These are phyloP conservation scores for Albatrellus ellisii DNA, from an alignment of 768 basidiomycete genomes.

Conservation along the genomic window DNA sequence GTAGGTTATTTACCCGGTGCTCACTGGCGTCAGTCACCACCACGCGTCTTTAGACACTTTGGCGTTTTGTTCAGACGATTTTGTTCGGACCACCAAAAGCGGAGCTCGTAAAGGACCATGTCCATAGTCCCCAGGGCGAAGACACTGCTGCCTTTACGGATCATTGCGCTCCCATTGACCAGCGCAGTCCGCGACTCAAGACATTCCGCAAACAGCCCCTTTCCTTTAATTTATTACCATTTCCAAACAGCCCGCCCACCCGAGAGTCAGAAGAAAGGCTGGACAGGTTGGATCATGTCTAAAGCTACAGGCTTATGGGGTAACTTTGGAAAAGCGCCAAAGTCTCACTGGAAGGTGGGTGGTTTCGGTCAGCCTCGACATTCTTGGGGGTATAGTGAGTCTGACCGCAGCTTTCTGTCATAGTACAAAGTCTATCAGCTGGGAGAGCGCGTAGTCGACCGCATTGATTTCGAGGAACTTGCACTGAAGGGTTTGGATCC, in stretches of 20 bases:
- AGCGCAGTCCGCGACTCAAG: conserved; percentile 13
- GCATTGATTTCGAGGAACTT: conserved; percentile 71
- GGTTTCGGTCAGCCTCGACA: neutral
- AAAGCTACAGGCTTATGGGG: conserved; percentile 52
- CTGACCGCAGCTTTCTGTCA: neutral
- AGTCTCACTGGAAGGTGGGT: conserved; percentile 64
- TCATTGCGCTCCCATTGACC: conserved; percentile 33
- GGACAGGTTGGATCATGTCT: conserved; percentile 32
- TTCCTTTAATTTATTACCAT: conserved; percentile 30
- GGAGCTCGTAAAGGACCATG: too few relatives aligned
- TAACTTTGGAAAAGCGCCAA: conserved; percentile 48
- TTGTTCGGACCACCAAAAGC: too few relatives aligned
- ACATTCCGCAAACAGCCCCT: conserved; percentile 1
- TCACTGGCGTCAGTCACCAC: too few relatives aligned
- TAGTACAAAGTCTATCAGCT: conserved; percentile 47
- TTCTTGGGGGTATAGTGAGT: too few relatives aligned
- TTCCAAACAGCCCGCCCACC: conserved; percentile 19
- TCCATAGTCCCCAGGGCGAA: conserved; percentile 9
- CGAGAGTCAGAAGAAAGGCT: conserved; percentile 22
- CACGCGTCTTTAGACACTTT: too few relatives aligned
- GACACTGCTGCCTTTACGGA: conserved; percentile 28
- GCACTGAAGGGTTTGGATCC: conserved; percentile 64
- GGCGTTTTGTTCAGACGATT: too few relatives aligned
- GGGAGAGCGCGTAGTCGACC: conserved; percentile 58
- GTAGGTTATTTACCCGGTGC: too few relatives aligned